These are phyloP conservation scores for Senna tora DNA, from an alignment of 306 rosid species.

Conservation along the genomic window DNA sequence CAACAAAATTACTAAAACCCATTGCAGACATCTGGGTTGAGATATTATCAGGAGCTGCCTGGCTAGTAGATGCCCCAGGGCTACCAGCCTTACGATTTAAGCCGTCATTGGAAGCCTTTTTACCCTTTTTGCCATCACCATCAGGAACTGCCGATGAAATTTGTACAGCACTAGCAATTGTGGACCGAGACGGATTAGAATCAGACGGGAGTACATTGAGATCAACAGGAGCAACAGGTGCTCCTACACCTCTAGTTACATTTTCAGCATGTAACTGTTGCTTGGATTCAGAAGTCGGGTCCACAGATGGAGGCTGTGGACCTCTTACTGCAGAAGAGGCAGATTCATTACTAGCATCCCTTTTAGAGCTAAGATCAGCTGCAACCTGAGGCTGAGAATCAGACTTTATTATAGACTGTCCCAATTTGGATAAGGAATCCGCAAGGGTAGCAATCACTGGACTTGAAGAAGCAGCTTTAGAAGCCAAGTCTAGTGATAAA, in stretches of 20 bases:
- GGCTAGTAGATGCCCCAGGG: constrained; percentile 39
- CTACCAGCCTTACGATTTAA: constrained; percentile 30
- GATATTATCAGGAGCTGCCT: constrained; percentile 27
- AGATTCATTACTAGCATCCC: constrained; percentile 34
- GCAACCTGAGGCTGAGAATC: constrained; percentile 42
- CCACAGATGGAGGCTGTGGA: constrained; percentile 33
- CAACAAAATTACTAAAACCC: constrained; percentile 31
- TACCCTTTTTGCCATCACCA: constrained; percentile 46
- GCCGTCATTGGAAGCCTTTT: constrained; percentile 26
- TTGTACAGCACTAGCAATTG: constrained; percentile 25
- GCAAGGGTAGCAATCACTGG: constrained; percentile 51
- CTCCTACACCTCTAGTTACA: constrained; percentile 31
- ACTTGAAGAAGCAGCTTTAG: constrained; percentile 51
- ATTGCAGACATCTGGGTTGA: constrained; percentile 23
- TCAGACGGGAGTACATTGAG: constrained; percentile 57
- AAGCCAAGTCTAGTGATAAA: constrained; percentile 43
- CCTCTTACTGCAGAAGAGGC: constrained; percentile 29
- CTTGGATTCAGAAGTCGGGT: constrained; percentile 38
- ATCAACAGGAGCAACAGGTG: constrained; percentile 50
- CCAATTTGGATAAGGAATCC: constrained; percentile 49
- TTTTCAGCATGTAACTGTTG: constrained; percentile 37
- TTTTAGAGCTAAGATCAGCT: constrained; percentile 38
- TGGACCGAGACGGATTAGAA: constrained; percentile 32
- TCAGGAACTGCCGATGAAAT: constrained; percentile 37
- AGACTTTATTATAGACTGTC: constrained; percentile 36